Percentiles rank a stretch among this genome's conserved stretches.
phyloP scores from a whole-genome alignment of 441 rosid species.

The Flueggea neowawraea region DNA sequence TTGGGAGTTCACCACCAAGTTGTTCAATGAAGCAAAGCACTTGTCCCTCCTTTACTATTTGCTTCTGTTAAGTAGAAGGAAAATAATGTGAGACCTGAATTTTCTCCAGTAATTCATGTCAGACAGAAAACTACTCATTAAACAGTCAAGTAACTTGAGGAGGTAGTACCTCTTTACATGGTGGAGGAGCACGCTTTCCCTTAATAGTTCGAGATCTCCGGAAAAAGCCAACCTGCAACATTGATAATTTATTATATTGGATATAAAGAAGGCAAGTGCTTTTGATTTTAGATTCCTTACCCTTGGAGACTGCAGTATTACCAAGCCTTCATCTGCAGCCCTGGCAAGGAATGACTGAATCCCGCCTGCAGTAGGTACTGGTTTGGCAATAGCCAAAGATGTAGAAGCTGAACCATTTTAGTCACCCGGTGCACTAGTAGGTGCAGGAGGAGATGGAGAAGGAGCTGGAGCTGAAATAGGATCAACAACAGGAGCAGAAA shows the following conservation, averaged over 20 bases:
- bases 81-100: not conserved
- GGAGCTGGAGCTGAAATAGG: not conserved
- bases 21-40: conserved; percentile 85
- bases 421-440: conserved; percentile 26
- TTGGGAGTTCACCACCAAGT: conserved; percentile 72
- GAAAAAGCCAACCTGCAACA: conserved; percentile 75
- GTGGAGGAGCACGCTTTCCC: conserved; percentile 66
- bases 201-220: conserved; percentile 76
- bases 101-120: too few species aligned
- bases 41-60: conserved; percentile 87
- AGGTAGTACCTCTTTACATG: conserved; percentile 74
- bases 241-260: conserved; percentile 11
- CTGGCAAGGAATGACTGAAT: conserved; percentile 41
- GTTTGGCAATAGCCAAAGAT: conserved; percentile 59
- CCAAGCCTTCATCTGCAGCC: conserved; percentile 80
- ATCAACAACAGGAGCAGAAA: conserved; percentile 24
- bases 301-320: conserved; percentile 75
- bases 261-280: conserved; percentile 10
- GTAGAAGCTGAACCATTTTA: conserved; percentile 52
- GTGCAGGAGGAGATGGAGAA: conserved; percentile 23
- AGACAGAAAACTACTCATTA: too few species aligned
- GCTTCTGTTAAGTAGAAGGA: conserved; percentile 48
- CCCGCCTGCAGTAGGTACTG: conserved; percentile 32
- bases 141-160: not conserved
- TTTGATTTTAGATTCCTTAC: conserved; percentile 32